Evolutionary conservation across 345 rosid species (phyloP).

Genomic region (Populus simonii): DNA sequence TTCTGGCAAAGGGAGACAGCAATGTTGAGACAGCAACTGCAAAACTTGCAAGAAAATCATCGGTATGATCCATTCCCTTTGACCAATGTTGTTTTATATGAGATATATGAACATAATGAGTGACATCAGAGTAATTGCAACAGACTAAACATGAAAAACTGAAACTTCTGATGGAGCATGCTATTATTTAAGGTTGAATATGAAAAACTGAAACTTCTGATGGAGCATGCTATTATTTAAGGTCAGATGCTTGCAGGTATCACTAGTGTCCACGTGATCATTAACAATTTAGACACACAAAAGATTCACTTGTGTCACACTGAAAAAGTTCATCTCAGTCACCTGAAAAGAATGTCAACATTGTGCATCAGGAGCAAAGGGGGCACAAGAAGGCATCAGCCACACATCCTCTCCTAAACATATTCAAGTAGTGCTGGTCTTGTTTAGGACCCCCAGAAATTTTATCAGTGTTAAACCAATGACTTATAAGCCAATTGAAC

Average conservation of each 20-base stretch:
- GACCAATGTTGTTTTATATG: background rate
- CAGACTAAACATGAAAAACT: background rate
- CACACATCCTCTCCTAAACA: background rate
- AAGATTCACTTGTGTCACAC: background rate
- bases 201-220: background rate
- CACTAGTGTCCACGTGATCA: background rate
- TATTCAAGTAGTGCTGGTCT: background rate
- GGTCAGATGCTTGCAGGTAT: background rate
- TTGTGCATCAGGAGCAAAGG: background rate
- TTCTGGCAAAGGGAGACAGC: conserved; percentile 84
- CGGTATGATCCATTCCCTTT: conserved; percentile 41
- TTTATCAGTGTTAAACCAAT: background rate
- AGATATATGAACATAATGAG: background rate
- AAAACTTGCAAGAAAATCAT: conserved; percentile 70
- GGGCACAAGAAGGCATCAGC: background rate
- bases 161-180: too few species aligned
- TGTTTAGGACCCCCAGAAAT: background rate
- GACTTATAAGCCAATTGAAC: background rate
- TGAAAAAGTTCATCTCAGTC: background rate
- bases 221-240: background rate
- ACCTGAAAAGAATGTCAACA: background rate
- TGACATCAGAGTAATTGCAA: background rate
- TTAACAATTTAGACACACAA: background rate
- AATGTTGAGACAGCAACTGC: conserved; percentile 64
- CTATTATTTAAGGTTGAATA: too few species aligned